A percentile compares a stretch with the other conserved stretches of the same genome.
These are phyloP conservation scores for Coniochaeta sp. DNA, from an alignment of 2,329 filamentous ascomycete species.

Conservation along the genomic window DNA sequence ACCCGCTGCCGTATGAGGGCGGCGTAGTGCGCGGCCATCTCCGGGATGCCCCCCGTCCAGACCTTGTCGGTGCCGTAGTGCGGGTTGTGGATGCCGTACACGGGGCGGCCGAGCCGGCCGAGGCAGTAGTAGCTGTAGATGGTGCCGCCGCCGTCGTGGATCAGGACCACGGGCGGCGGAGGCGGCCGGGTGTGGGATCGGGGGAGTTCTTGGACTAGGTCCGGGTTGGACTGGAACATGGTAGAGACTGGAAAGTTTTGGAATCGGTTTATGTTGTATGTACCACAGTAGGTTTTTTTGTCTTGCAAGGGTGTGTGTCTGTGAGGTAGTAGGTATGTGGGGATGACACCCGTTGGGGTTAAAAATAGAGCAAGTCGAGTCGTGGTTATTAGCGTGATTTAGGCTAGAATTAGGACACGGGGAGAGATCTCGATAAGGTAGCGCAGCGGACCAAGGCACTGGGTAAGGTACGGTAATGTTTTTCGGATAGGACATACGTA, in stretches of 20 bases:
- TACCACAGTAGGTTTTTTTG: too few relatives aligned
- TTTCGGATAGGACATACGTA: too few relatives aligned
- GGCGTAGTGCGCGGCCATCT: conserved; percentile 47
- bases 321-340: too few relatives aligned
- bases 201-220: neutral
- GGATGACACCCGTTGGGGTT: too few relatives aligned
- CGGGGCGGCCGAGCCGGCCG: conserved; percentile 35
- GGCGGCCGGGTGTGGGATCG: conserved; percentile 7
- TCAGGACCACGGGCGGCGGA: conserved; percentile 42
- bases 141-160: conserved; percentile 57
- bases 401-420: too few relatives aligned
- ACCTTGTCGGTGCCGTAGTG: conserved; percentile 36
- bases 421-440: too few relatives aligned
- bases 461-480: too few relatives aligned
- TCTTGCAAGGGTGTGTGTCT: neutral
- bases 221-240: neutral
- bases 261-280: neutral
- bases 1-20: conserved; percentile 30
- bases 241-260: too few relatives aligned
- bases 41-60: conserved; percentile 44
- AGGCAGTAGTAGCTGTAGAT: conserved; percentile 51
- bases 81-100: conserved; percentile 50
- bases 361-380: too few relatives aligned
- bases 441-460: too few relatives aligned
- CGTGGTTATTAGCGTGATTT: too few relatives aligned